Evolutionary conservation across 2,329 filamentous ascomycete species (phyloP), one percentile per base, ranked within the genome.

Genomic region (Acrocalymma vagum): DNA sequence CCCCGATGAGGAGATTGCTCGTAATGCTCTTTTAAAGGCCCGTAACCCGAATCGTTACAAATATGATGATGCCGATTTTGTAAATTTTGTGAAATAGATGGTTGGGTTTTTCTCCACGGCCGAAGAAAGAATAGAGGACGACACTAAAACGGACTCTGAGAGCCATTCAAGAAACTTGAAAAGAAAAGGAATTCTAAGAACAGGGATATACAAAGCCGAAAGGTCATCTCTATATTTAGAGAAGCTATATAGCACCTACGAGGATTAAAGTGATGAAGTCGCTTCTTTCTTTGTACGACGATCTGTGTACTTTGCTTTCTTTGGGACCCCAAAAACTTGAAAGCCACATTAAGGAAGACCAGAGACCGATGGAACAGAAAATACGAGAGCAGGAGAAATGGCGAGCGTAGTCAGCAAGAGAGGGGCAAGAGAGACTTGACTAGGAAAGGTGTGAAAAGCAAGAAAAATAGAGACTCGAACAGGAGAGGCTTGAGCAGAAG

Each of bases 251-350:
- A 31, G 47, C 36, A 38, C 14, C 26, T 36, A 34, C 25, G 29
- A 49, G 31, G 38, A 55, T 37, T 23, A 50, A 27, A 26, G 26
- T 27, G 15, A 22, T 28, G 33, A 48, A 33, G 48, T 60, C 20
- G 45, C 42, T 30, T 53, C 47, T 38, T 60, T 60, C 45, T 59
- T 56, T 35, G 33, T 58, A 8, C 39, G 43, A 20, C 38, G 36
- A 45, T 58, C 50, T 9, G 38, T 58, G 18, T 60, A 60, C 42
- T 53, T 52, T 47, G 42, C 46, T 39, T 60, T 60, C 46, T 58
- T 53, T 35, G 43, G 52, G 45, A 57, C 44, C 39, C 37, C 39
- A 28, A 26, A 28, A 36, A 17, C 6, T 28, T 36, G 22, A 28
- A 36, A 27, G 18, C 4, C 22, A 27, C 16, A 36, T 26, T 14